Base-by-base conservation (phyloP, 2,329 filamentous ascomycete species). In the Hypoxylon rubiginosum region DNA sequence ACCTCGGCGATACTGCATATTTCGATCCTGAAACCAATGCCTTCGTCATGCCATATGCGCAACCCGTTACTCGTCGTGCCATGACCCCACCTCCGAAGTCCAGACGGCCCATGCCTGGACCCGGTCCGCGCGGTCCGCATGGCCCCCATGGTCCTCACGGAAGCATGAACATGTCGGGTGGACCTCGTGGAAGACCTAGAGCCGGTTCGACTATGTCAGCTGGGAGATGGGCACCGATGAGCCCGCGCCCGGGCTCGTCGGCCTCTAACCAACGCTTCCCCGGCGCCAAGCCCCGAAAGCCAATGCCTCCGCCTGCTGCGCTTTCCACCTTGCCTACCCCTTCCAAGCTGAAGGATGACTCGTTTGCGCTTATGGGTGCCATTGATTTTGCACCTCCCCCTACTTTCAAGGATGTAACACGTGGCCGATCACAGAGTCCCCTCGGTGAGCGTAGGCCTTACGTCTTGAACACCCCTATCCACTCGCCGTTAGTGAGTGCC, bases 341-440 rank as follows among this genome's bases (percentile, higher is more conserved):
- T 0, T 90, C 91, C 55, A 92, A 93, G 82, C 85, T 99, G 45
- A 91, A 85, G 74, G 94, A 97, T 66, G 94, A 97, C 76, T 86
- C 88, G 2, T 90, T 97, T 70, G 88, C 91, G 49, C 78, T 91
- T 81, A 73, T 89, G 71, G 82, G 82, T 54, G 85, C 93, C 0
- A 86, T 91, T 62, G 95, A 97, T 72, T 98, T 97, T 79, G 96
- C 96, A 0, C 96, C 96, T 24, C 93, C 92, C 1, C 83, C 86
- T 21, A 85, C 80, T 17, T 85, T 89, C 75, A 84, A 83, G 69
- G 92, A 95, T 36, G 87, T 90, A 65, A 88, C 86, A 68, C 86
- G 88, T 57, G 95, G 95, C 49, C 84, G 88, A 45, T 86, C 87
- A 6, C 87, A 90, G 73, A 90, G 88, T 73, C 88, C 88, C 10